A percentile compares a stretch with the other conserved stretches of the same genome.
Conservation (phyloP, 345 rosid species). For the Triadica sebifera region DNA sequence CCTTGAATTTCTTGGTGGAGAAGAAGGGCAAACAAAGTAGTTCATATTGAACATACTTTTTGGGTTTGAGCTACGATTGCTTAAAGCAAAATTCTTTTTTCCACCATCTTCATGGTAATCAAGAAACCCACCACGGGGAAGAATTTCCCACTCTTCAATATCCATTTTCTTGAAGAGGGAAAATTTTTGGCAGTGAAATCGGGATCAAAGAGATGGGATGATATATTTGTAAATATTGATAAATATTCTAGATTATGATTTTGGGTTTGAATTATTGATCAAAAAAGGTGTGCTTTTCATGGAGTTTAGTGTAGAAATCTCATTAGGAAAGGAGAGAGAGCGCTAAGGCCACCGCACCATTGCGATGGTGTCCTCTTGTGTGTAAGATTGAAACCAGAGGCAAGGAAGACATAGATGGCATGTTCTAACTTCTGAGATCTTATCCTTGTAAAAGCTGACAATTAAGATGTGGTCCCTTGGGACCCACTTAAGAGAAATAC, state of each 20-base stretch:
- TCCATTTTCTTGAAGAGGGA: constrained; percentile 45
- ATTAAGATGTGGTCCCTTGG: constrained; percentile 30
- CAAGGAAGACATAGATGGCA: constrained; percentile 5
- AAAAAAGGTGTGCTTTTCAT: constrained; percentile 24
- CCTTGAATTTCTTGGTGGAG: constrained; percentile 33
- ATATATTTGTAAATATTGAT: neutral
- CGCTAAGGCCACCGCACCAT: constrained; percentile 30
- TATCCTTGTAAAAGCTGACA: constrained; percentile 37
- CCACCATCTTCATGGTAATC: constrained; percentile 43
- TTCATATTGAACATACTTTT: constrained; percentile 46
- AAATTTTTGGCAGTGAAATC: constrained; percentile 1
- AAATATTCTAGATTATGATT: neutral
- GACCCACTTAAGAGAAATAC: constrained; percentile 29
- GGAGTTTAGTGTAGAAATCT: constrained; percentile 29
- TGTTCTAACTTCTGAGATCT: constrained; percentile 25
- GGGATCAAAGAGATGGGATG: constrained; percentile 5
- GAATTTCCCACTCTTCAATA: constrained; percentile 90
- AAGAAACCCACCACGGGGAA: constrained; percentile 48
- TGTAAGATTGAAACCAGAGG: constrained; percentile 14
- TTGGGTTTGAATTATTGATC: constrained; percentile 30
- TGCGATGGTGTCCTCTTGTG: constrained; percentile 32
- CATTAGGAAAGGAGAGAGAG: neutral
- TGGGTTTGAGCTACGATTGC: constrained; percentile 29
- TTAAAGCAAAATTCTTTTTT: constrained; percentile 19
- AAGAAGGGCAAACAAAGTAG: constrained; percentile 65